These are phyloP conservation scores for Anethum foeniculum DNA, from an alignment of 140 eudicot genomes.

Conservation along the genomic window DNA sequence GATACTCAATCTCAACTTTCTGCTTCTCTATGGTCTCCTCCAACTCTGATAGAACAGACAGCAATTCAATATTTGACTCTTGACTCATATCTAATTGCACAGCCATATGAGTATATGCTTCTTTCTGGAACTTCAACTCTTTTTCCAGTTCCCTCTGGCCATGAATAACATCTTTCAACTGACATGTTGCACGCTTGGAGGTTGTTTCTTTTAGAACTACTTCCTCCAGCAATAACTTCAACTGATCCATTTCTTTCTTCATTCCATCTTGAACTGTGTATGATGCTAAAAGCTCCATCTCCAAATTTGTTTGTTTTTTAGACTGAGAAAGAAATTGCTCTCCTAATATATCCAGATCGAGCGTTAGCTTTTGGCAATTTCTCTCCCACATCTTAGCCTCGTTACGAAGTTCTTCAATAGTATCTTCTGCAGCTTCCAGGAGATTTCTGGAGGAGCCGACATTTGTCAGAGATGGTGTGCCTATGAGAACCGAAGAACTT, in stretches of 20 bases:
- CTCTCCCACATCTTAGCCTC: conserved; percentile 95
- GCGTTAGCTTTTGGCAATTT: conserved; percentile 52
- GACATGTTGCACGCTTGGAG: conserved; percentile 22
- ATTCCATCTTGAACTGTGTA: conserved; percentile 41
- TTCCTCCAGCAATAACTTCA: conserved; percentile 39
- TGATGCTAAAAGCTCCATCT: conserved; percentile 60
- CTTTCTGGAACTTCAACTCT: conserved; percentile 58
- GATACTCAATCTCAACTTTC: conserved; percentile 55
- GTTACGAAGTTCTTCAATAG: conserved; percentile 73
- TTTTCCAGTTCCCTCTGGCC: conserved; percentile 54
- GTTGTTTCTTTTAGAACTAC: conserved; percentile 27
- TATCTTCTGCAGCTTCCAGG: conserved; percentile 78
- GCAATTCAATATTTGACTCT: conserved; percentile 74
- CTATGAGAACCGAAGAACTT: conserved; percentile 25
- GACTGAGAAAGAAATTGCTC: conserved; percentile 48
- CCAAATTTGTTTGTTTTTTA: conserved; percentile 34
- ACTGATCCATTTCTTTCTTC: conserved; percentile 53
- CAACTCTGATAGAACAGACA: conserved; percentile 72
- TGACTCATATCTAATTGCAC: conserved; percentile 52
- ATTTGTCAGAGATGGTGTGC: conserved; percentile 31
- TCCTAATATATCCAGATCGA: conserved; percentile 61
- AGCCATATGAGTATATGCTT: conserved; percentile 39
- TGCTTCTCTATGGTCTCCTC: conserved; percentile 65
- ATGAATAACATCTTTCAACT: conserved; percentile 29
- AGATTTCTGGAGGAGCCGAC: conserved; percentile 51